Evolutionary conservation across 108 stramenopile species (phyloP).

Genomic region (Cyclostephanos tholiformis): DNA sequence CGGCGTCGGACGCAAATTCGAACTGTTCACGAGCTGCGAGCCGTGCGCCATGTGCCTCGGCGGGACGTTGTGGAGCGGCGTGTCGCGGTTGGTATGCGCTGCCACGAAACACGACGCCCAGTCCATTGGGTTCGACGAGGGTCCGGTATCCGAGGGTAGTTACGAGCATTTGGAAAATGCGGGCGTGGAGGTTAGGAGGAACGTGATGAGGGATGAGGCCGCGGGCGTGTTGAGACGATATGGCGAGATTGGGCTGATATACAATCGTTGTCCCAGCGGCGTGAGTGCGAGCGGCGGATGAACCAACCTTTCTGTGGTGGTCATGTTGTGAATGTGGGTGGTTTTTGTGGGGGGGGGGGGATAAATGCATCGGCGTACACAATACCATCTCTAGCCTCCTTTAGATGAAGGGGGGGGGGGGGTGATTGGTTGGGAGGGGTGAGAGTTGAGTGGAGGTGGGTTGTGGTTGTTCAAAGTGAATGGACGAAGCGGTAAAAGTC

Average conservation of each 20-base stretch:
- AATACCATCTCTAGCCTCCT: too few relatives aligned
- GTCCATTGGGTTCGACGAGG: slow-evolving; percentile 88
- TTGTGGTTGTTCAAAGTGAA: too few relatives aligned
- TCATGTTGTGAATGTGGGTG: background rate
- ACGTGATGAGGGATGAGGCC: slow-evolving; percentile 70
- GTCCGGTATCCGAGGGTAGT: slow-evolving; percentile 80
- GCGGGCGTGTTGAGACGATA: slow-evolving; percentile 68
- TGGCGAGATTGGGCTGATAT: slow-evolving; percentile 68
- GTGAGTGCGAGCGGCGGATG: background rate
- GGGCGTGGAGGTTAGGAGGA: slow-evolving; percentile 64
- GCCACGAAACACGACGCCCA: slow-evolving; percentile 85
- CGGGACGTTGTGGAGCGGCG: slow-evolving; percentile 85
- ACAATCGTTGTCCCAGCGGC: slow-evolving; percentile 48
- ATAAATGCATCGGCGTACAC: too few relatives aligned
- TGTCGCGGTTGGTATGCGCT: slow-evolving; percentile 72
- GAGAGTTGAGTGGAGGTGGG: too few relatives aligned
- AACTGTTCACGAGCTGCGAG: slow-evolving; percentile 82
- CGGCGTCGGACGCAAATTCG: slow-evolving; percentile 47
- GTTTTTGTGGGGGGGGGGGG: background rate
- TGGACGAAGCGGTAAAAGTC: too few relatives aligned
- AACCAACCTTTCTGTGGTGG: too few relatives aligned
- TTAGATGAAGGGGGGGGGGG: too few relatives aligned
- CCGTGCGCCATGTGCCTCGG: slow-evolving; percentile 89
- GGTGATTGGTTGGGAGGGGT: too few relatives aligned
- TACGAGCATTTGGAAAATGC: slow-evolving; percentile 69